Conservation (phyloP, 805 yeast species). For the Cyberlindnera euphorbiiphila region DNA sequence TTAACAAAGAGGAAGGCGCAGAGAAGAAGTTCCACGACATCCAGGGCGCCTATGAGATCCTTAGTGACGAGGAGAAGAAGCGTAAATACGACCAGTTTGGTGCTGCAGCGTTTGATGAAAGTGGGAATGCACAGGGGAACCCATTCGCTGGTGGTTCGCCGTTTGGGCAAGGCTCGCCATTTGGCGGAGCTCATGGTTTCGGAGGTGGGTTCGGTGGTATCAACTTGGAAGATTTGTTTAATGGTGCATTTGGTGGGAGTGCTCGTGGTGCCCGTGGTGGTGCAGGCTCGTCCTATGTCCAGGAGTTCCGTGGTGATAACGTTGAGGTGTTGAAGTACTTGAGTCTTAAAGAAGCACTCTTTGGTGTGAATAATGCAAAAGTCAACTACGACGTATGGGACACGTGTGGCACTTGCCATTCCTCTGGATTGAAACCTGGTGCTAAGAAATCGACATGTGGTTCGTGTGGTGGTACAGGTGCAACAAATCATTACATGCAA, state of each 20-base stretch:
- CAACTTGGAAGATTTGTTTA: constrained; percentile 62
- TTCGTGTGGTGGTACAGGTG: constrained; percentile 91
- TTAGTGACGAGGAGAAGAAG: constrained; percentile 80
- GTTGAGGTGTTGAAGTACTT: constrained; percentile 75
- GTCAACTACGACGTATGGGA: constrained; percentile 72
- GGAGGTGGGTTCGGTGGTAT: constrained; percentile 31
- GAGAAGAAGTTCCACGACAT: constrained; percentile 87
- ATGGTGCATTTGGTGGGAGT: constrained; percentile 29
- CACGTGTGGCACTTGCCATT: constrained; percentile 74
- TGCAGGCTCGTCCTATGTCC: constrained; percentile 41
- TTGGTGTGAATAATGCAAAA: constrained; percentile 62
- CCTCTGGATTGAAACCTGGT: constrained; percentile 80
- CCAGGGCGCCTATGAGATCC: constrained; percentile 90
- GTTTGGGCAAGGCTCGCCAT: constrained; percentile 44
- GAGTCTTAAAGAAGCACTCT: constrained; percentile 80
- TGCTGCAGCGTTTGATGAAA: constrained; percentile 71
- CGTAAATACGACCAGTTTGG: constrained; percentile 92
- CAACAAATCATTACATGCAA: constrained; percentile 74
- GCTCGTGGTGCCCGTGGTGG: constrained; percentile 15
- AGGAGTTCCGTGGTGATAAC: constrained; percentile 86
- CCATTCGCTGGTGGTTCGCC: constrained; percentile 49
- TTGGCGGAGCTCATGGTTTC: constrained; percentile 26
- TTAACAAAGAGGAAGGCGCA: constrained; percentile 85
- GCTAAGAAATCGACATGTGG: constrained; percentile 74
- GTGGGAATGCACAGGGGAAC: constrained; percentile 46